Conservation (phyloP, 2,329 filamentous ascomycete species). For the Claviceps purpurea region DNA sequence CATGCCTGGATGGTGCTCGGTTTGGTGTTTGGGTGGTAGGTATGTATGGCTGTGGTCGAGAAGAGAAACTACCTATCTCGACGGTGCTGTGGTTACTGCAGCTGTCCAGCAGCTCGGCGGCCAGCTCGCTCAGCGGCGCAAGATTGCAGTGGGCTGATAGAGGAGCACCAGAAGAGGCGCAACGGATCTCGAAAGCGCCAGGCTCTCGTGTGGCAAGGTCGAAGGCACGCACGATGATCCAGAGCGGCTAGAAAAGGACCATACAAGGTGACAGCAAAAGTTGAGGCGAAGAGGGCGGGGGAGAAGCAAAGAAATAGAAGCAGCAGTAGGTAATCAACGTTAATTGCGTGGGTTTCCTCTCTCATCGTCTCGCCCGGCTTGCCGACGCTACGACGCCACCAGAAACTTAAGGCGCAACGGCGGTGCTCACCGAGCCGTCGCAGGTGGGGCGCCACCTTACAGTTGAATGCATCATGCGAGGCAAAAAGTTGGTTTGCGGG, state of each 20-base stretch:
- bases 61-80: slow-evolving; percentile 1
- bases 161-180: background rate
- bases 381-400: background rate
- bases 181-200: background rate
- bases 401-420: background rate
- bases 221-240: background rate
- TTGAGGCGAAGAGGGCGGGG: background rate
- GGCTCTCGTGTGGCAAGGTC: slow-evolving; percentile 2
- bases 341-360: background rate
- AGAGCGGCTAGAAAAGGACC: background rate
- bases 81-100: slow-evolving; percentile 1
- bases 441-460: too few species aligned
- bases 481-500: too few species aligned
- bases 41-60: background rate
- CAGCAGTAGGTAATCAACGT: background rate
- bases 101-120: background rate
- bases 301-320: background rate
- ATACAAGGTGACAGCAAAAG: background rate
- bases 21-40: too few species aligned
- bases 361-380: background rate
- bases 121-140: background rate
- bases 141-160: background rate
- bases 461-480: too few species aligned
- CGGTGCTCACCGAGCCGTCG: background rate
- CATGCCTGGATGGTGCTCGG: background rate